Percentiles rank a stretch among this genome's conserved stretches.
Evolutionary conservation across 176 grass and related monocot genomes (phyloP).

Genomic region (Aegilops bicornis): DNA sequence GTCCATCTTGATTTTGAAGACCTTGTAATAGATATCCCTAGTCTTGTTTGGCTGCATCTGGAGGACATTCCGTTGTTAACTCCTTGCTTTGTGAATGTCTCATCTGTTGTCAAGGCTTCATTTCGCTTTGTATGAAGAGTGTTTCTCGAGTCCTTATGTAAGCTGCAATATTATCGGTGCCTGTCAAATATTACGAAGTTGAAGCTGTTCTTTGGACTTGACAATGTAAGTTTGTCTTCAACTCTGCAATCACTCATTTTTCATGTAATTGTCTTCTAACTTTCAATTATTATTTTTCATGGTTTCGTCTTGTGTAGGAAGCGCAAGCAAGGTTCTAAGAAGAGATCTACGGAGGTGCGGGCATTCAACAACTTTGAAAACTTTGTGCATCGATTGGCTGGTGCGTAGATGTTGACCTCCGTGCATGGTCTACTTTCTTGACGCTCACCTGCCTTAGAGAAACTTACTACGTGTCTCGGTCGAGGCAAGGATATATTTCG

Average conservation of each 20-base stretch:
- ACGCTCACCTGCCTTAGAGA: neutral
- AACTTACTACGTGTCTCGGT: neutral
- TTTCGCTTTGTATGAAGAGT: neutral
- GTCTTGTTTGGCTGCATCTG: constrained; percentile 12
- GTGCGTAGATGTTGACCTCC: neutral
- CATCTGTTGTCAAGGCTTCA: neutral
- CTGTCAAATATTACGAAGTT: neutral
- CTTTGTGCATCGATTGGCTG: neutral
- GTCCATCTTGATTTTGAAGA: neutral
- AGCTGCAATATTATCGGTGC: constrained; percentile 6
- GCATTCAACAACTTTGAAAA: constrained; percentile 1
- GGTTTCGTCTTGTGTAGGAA: neutral
- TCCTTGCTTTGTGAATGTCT: constrained; percentile 8
- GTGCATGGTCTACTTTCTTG: neutral
- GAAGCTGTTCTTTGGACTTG: neutral
- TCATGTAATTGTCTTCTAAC: neutral
- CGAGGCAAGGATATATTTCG: neutral
- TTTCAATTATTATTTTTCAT: neutral
- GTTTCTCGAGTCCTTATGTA: neutral
- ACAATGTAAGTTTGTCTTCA: neutral
- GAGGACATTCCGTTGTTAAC: neutral
- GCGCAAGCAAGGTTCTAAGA: neutral
- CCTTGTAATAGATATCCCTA: constrained; percentile 13
- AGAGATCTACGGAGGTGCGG: neutral
- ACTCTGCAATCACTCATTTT: neutral